Evolutionary conservation across 1,284 basidiomycete species (phyloP).

Genomic region (Ustilago shanxiensis): DNA sequence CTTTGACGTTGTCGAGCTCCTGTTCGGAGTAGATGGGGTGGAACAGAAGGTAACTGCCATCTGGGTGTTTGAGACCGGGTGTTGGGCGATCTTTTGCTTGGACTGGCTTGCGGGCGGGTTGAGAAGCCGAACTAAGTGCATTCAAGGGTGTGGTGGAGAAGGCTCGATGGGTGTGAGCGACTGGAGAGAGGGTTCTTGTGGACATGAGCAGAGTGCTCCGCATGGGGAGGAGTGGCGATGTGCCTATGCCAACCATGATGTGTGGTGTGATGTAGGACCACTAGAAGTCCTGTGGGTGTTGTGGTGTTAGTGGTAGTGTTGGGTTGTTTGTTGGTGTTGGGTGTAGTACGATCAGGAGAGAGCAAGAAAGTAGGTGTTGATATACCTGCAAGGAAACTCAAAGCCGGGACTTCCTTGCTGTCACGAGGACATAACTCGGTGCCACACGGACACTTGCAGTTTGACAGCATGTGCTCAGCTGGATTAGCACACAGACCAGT

Average conservation of each 20-base stretch:
- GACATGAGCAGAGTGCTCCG: neutral
- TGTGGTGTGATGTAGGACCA: neutral
- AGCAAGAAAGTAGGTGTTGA: neutral
- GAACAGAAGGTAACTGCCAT: conserved; percentile 50
- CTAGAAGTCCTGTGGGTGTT: neutral
- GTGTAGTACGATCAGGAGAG: neutral
- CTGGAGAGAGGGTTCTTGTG: neutral
- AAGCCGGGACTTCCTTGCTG: too few relatives aligned
- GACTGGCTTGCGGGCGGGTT: conserved; percentile 16
- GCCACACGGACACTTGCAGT: neutral
- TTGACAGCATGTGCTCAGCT: neutral
- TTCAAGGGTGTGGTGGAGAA: neutral
- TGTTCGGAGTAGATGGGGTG: conserved; percentile 52
- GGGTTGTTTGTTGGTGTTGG: neutral
- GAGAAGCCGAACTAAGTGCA: conserved; percentile 8
- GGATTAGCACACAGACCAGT: neutral
- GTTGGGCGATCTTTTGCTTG: conserved; percentile 32
- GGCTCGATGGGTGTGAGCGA: neutral
- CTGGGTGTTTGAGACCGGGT: conserved; percentile 32
- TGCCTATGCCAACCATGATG: conserved; percentile 3
- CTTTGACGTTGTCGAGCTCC: conserved; percentile 84
- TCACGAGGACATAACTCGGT: too few relatives aligned
- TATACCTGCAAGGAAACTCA: neutral
- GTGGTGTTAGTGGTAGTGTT: neutral
- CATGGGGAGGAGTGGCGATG: neutral